Evolutionary conservation across 805 yeast genomes (phyloP), one percentile per base, ranked within the genome.

Genomic region (Phaffomyces thermotolerans): DNA sequence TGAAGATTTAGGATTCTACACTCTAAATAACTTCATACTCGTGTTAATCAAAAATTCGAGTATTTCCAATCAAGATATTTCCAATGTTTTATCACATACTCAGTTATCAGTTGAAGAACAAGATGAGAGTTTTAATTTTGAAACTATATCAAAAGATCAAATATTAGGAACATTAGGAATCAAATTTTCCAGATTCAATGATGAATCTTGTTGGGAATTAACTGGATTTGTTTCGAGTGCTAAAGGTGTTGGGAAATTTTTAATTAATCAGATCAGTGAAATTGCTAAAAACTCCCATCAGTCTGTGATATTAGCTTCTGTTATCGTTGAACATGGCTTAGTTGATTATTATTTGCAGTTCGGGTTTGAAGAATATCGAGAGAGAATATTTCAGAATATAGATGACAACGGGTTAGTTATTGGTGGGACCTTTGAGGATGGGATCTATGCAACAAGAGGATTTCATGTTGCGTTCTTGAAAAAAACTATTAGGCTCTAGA

Each of bases 201-300:
- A 24, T 13, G 18, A 7, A 13, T 8, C 9, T n/a, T 42, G 44
- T 6, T 40, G 38, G 39, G 58, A 56, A 18, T 39, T 53, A 5
- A 52, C 57, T 1, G 60, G 47, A 3, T 52, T 56, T 22, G 45
- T 50, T 2, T 56, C 60, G 1, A 49, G 44, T n/a, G 20, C 18
- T 6, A 45, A 40, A 32, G 56, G 58, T 2, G 50, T 38, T 6
- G 60, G 60, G 0, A 44, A 50, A 1, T 49, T 36, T n/a, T 42
- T 56, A 5, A 31, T 56, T 14, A 37, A 42, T 5, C 12, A 14
- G 12, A 2, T 49, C 3, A 36, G 27, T 7, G 27, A 31, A 5
- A 13, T 49, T 4, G 51, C 49, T 1, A 34, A 7, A n/a, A 37
- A 32, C 10, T 22, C 15, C 2, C 13, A 32, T 7, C 36, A 40